Conservation (phyloP, 441 rosid species). For the Populus hybrid region DNA sequence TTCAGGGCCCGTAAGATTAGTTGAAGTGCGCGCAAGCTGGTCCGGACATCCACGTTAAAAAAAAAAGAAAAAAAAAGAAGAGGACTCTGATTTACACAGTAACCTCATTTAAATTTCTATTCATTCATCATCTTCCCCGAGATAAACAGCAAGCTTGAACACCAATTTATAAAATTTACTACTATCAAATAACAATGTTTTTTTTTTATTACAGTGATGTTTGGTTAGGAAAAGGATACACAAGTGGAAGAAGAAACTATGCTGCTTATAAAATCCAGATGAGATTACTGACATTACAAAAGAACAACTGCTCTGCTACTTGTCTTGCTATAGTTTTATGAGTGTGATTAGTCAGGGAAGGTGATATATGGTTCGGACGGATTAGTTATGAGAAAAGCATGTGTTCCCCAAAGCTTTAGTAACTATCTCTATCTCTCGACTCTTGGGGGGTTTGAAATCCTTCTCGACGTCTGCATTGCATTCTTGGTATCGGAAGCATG, state of each 20-base stretch:
- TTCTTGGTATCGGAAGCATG: slow-evolving; percentile 73
- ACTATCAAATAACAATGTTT: neutral
- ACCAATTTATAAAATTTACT: neutral
- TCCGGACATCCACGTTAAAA: too few relatives aligned
- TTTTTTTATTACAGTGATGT: slow-evolving; percentile 2
- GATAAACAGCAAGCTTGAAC: neutral
- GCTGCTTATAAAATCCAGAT: slow-evolving; percentile 13
- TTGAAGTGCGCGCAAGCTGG: too few relatives aligned
- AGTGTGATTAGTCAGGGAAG: slow-evolving; percentile 22
- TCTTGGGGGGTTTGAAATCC: slow-evolving; percentile 20
- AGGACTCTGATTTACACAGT: too few relatives aligned
- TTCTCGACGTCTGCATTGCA: slow-evolving; percentile 33
- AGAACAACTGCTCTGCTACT: slow-evolving; percentile 21
- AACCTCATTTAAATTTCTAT: neutral
- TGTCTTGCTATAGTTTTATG: slow-evolving; percentile 14
- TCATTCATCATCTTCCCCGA: neutral
- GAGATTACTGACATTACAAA: slow-evolving; percentile 8
- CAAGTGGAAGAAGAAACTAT: slow-evolving; percentile 14
- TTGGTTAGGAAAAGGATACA: slow-evolving; percentile 26
- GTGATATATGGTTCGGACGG: slow-evolving; percentile 11
- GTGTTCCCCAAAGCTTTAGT: slow-evolving; percentile 28
- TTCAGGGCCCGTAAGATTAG: too few relatives aligned
- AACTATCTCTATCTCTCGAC: slow-evolving; percentile 22
- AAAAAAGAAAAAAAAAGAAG: too few relatives aligned
- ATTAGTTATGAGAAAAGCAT: slow-evolving; percentile 24